Conservation (phyloP, 2,329 filamentous ascomycete species). For the Aspergillus uvarum region DNA sequence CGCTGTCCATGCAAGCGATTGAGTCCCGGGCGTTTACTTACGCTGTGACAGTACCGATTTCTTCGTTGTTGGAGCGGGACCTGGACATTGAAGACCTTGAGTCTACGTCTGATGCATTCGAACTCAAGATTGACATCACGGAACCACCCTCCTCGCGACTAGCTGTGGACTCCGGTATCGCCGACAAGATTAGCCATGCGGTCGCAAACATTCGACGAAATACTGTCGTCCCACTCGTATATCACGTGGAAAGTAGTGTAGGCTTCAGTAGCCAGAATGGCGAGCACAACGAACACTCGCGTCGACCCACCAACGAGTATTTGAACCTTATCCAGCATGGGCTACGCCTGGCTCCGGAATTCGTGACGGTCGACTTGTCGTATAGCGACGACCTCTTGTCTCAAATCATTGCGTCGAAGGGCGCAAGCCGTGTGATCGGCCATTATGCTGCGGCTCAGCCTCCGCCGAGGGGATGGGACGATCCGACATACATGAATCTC, state of each 20-base stretch:
- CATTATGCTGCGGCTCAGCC: constrained; percentile 49
- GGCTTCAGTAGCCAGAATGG: constrained; percentile 19
- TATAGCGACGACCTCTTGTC: constrained; percentile 54
- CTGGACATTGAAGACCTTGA: constrained; percentile 65
- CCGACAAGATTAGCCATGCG: constrained; percentile 56
- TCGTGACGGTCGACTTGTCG: constrained; percentile 61
- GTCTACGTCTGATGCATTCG: constrained; percentile 66
- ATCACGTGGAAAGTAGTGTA: constrained; percentile 48
- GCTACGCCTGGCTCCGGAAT: constrained; percentile 63
- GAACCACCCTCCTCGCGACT: constrained; percentile 29
- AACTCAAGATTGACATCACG: constrained; percentile 55
- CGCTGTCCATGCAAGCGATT: constrained; percentile 60
- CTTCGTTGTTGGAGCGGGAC: constrained; percentile 53
- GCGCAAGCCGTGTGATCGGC: constrained; percentile 62
- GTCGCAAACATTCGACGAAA: constrained; percentile 63
- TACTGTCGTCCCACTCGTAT: constrained; percentile 60
- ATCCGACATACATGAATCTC: constrained; percentile 54
- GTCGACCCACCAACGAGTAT: constrained; percentile 45
- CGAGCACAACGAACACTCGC: constrained; percentile 24
- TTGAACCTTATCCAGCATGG: constrained; percentile 60
- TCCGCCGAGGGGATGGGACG: constrained; percentile 55
- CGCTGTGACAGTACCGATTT: constrained; percentile 62
- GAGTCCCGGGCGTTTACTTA: constrained; percentile 66
- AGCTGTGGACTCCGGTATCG: constrained; percentile 36
- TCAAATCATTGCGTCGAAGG: constrained; percentile 53